phyloP scores from a whole-genome alignment of 1,284 basidiomycete species.

The Cystobasidium sp. region DNA sequence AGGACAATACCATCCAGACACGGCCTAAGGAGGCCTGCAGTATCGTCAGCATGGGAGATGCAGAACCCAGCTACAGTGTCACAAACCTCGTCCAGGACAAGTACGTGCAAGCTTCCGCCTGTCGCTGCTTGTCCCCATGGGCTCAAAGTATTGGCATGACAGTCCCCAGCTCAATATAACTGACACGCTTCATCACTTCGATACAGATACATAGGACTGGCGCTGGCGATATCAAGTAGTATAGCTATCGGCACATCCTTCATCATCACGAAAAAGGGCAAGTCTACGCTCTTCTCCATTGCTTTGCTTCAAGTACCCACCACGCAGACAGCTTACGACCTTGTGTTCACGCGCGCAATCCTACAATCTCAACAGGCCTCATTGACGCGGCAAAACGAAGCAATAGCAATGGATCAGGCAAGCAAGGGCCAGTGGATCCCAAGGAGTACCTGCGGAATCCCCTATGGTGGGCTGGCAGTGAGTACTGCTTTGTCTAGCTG shows the following conservation, averaged over 20 bases:
- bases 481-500: conserved; percentile 57
- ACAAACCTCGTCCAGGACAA: conserved; percentile 35
- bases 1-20: not conserved
- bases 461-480: conserved; percentile 97
- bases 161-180: not conserved
- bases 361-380: conserved; percentile 35
- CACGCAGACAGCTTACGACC: not conserved
- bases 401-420: conserved; percentile 45
- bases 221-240: conserved; percentile 80
- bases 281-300: not conserved
- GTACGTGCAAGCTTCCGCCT: not conserved
- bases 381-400: conserved; percentile 45
- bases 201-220: conserved; percentile 69
- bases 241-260: conserved; percentile 87
- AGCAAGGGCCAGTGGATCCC: conserved; percentile 72
- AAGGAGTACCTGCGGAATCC: conserved; percentile 86
- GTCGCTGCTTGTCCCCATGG: no score
- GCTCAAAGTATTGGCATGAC: not conserved
- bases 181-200: not conserved
- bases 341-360: not conserved
- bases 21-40: not conserved
- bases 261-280: conserved; percentile 92
- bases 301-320: not conserved
- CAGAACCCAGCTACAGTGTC: conserved; percentile 30
- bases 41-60: conserved; percentile 17